Evolutionary conservation across 1,284 basidiomycete genomes (phyloP).

Genomic region (Leccinum subatratum): DNA sequence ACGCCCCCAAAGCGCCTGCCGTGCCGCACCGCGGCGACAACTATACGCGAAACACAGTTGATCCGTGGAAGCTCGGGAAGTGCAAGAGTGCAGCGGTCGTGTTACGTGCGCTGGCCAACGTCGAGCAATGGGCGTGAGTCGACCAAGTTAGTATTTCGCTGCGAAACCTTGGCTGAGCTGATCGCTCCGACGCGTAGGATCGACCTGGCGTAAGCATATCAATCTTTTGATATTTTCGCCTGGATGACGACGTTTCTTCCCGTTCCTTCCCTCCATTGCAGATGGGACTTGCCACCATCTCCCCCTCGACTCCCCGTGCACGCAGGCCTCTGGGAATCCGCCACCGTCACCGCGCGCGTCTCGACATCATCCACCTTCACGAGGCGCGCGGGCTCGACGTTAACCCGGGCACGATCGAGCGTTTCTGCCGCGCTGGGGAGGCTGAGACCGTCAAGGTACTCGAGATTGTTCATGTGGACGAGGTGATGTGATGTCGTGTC

Average conservation of each 20-base stretch:
- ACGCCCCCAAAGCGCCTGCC: background rate
- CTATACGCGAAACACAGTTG: conserved; percentile 4
- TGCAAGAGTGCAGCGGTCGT: conserved; percentile 3
- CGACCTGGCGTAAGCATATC: conserved; percentile 3
- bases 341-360: conserved; percentile 4
- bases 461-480: conserved; percentile 1
- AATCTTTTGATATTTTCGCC: background rate
- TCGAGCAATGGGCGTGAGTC: conserved; percentile 6
- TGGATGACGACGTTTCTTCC: too few relatives aligned
- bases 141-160: background rate
- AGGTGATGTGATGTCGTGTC: background rate
- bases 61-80: conserved; percentile 4
- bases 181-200: background rate
- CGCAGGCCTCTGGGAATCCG: conserved; percentile 3
- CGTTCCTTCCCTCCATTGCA: background rate
- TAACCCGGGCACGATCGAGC: conserved; percentile 5
- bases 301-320: conserved; percentile 5
- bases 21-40: conserved; percentile 1
- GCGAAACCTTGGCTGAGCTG: background rate
- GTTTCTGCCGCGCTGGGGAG: conserved; percentile 3
- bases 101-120: conserved; percentile 3
- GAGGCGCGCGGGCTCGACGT: conserved; percentile 2
- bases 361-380: conserved; percentile 3
- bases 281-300: conserved; percentile 1
- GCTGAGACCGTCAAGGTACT: conserved; percentile 1